Evolutionary conservation across 176 grass and related monocot genomes (phyloP), one percentile per base, ranked within the genome.

Genomic region (Aegilops umbellulata): DNA sequence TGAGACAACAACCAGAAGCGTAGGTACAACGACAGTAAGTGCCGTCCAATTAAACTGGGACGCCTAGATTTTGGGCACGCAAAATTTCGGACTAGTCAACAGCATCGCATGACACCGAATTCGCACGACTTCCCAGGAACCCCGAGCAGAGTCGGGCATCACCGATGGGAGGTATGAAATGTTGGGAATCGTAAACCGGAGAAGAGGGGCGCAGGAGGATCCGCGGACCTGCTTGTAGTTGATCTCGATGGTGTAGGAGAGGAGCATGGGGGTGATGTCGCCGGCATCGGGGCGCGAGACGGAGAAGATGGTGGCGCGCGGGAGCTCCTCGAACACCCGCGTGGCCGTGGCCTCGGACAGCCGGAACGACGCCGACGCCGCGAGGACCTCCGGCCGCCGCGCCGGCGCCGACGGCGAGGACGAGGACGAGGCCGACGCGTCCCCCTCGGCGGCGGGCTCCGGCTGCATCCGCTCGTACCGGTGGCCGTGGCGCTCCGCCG

Each of bases 231-330:
- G 94, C 86, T 91, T 96, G 92, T 96, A 96, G 77, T 89, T 89
- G 87, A 94, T 85, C 85, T 96, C 97, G 88, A 99, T 94, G 84
- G 94, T 96, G 77, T 99, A 96, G 17, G 94, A 94, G 34, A 96
- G 92, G 14, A 94, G 92, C 94, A 96, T 94, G 69, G 92, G 97
- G 29, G 92, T 96, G 94, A 96, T 96, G 83, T 99, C 97, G 23
- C 90, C 91, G 22, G 88, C 97, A 24, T 99, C 97, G 86, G 97
- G 92, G 36, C 94, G 88, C 46, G 94, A 99, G 13, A 96, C 88
- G 41, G 97, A 83, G 34, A 88, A 83, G 82, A 99, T 95, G 69
- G 68, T 80, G 17, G 92, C 88, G 35, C 87, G 88, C 13, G 97
- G 97, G 79, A 96, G 80, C 83, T 96, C 92, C 30, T 96, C 94